Conservation (phyloP, 2,329 filamentous ascomycete genomes). For the Pseudogymnoascus sp. region DNA sequence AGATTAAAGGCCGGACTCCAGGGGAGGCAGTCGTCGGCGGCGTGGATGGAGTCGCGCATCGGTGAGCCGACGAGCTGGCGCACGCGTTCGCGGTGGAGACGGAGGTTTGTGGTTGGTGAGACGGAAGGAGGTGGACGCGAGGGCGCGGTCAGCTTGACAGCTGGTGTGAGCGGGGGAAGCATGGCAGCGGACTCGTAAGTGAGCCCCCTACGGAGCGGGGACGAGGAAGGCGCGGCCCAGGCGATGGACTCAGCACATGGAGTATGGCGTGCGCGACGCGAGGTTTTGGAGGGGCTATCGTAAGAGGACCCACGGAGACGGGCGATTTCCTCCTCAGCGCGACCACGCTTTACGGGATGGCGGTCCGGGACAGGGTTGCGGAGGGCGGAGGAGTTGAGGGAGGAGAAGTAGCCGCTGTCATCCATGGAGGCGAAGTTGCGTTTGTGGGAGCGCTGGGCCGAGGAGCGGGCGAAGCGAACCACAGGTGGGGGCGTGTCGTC, state of each 20-base stretch:
- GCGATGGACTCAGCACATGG: slow-evolving; percentile 19
- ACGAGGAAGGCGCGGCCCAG: slow-evolving; percentile 51
- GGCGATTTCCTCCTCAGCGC: slow-evolving; percentile 92
- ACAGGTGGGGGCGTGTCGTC: slow-evolving; percentile 71
- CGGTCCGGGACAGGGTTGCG: slow-evolving; percentile 74
- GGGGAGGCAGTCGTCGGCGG: slow-evolving; percentile 45
- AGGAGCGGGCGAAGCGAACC: slow-evolving; percentile 52
- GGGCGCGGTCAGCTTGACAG: slow-evolving; percentile 68
- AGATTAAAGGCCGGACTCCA: slow-evolving; percentile 63
- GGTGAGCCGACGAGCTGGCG: slow-evolving; percentile 75
- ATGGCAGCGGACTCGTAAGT: slow-evolving; percentile 48
- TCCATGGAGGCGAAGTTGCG: slow-evolving; percentile 73
- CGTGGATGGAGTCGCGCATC: slow-evolving; percentile 42
- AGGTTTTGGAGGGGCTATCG: slow-evolving; percentile 74
- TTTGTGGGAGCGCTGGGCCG: slow-evolving; percentile 56
- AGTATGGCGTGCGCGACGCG: slow-evolving; percentile 34
- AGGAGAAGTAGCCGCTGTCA: slow-evolving; percentile 96
- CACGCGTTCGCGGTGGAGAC: slow-evolving; percentile 78
- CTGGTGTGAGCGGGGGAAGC: slow-evolving; percentile 72
- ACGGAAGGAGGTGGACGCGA: slow-evolving; percentile 59
- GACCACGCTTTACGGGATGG: slow-evolving; percentile 76
- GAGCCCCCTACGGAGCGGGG: slow-evolving; percentile 48
- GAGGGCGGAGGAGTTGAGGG: slow-evolving; percentile 81
- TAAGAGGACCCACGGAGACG: slow-evolving; percentile 87
- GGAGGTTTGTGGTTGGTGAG: slow-evolving; percentile 87